Evolutionary conservation across 139 green algal genomes (phyloP).

Genomic region (Micractinium conductrix): DNA sequence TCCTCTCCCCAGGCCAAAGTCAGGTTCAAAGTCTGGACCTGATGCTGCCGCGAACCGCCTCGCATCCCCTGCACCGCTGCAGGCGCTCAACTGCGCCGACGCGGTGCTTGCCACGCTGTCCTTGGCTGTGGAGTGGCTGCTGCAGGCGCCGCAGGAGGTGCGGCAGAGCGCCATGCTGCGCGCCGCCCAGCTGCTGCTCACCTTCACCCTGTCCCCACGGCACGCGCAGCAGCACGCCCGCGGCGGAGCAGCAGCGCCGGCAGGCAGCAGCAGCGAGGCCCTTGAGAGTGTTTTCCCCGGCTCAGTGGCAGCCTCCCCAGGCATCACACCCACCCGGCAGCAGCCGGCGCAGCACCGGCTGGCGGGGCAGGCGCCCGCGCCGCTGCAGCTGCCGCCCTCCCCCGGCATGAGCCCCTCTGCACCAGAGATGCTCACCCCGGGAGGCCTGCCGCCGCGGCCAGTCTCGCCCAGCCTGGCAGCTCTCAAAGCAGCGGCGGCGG

Average conservation of each 20-base stretch:
- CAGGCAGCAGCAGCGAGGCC: neutral
- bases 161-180: conserved; percentile 39
- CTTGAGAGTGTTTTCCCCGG: too few species aligned
- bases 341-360: conserved; percentile 10
- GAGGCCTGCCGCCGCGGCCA: conserved; percentile 6
- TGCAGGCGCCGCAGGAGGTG: conserved; percentile 28
- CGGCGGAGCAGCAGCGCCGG: neutral
- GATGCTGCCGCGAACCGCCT: too few species aligned
- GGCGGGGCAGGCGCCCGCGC: neutral
- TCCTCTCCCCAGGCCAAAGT: too few species aligned
- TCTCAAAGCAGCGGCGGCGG: conserved; percentile 7
- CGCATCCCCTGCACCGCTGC: neutral
- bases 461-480: conserved; percentile 23
- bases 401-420: neutral
- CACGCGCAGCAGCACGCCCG: neutral
- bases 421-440: conserved; percentile 1
- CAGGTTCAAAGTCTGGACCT: too few species aligned
- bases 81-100: conserved; percentile 20
- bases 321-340: neutral
- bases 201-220: conserved; percentile 15
- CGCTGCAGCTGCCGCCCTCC: conserved; percentile 4
- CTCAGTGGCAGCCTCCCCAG: neutral
- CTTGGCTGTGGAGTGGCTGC: conserved; percentile 51
- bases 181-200: conserved; percentile 27
- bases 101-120: conserved; percentile 44